phyloP scores from a whole-genome alignment of 1,284 basidiomycete species.

The Pseudozyma sp. region DNA sequence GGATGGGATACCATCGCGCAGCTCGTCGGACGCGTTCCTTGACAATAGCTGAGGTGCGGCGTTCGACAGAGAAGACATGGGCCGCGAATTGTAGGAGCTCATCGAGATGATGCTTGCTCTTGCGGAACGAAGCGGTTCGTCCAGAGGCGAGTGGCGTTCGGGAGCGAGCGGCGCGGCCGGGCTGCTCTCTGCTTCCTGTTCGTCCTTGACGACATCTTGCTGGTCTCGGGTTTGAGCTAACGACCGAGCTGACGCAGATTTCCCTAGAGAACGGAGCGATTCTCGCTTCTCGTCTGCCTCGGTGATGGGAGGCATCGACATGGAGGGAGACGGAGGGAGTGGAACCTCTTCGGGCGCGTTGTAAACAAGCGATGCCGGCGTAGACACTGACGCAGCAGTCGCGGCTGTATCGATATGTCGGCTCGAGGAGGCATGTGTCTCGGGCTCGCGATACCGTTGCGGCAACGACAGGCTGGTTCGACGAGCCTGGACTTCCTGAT shows the following conservation, averaged over 20 bases:
- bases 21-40: not conserved
- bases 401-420: not conserved
- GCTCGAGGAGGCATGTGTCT: not conserved
- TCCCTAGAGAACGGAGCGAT: too few relatives aligned
- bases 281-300: too few relatives aligned
- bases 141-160: conserved; percentile 10
- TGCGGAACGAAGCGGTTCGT: conserved; percentile 25
- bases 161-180: not conserved
- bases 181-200: not conserved
- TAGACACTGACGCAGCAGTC: not conserved
- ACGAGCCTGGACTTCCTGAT: not conserved
- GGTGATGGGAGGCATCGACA: too few relatives aligned
- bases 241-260: not conserved
- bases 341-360: not conserved
- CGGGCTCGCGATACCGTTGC: not conserved
- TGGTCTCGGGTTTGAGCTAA: not conserved
- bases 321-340: too few relatives aligned
- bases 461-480: not conserved
- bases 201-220: not conserved
- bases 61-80: conserved; percentile 7
- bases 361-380: not conserved
- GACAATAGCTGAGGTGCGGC: not conserved
- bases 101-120: conserved; percentile 32
- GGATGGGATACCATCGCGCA: too few relatives aligned
- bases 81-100: conserved; percentile 17